Base-by-base conservation (phyloP, 805 yeast genomes). In the Middelhovenomyces tepae region DNA sequence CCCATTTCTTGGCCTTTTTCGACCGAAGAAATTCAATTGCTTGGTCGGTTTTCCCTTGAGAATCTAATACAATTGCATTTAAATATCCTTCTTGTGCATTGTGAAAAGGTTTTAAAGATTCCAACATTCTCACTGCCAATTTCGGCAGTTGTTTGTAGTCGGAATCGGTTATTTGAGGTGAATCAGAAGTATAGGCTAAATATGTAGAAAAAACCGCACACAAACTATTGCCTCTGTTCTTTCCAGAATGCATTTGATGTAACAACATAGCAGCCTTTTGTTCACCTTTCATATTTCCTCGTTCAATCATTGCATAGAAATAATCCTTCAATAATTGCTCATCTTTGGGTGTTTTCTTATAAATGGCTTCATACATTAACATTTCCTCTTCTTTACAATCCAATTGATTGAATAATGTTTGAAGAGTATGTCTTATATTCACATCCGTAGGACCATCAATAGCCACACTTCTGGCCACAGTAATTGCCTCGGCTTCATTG, bases 71-170 rank as follows among this genome's bases (percentile, higher is more conserved):
- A 26, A 64, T 57, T 2, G 73, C 75, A 37, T 67, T 66, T 2
- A 84, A 71, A 42, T 60, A 83, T 2, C 69, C 57, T 39, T 86
- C 93, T 45, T 84, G 93, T 6, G 78, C 71, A 14, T 64, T 60
- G 25, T 59, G 43, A 28, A 65, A 60, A 1, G 89, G 83, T 27
- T 60, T 58, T 11, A 67, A 50, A n/a, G 56, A 54, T 18, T 69
- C 73, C 18, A 80, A 51, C 41, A 78, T 51, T 42, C 77, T 73
- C 37, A 65, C 47, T 0, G 85, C 87, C 21, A 85, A 57, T 37
- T 66, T 60, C 1, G 83, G 77, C 39, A 72, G 72, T n/a, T n/a
- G n/a, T n/a, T n/a, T n/a, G n/a, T 43, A 19, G 70, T n/a, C n/a
- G n/a, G n/a, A n/a, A n/a, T n/a, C n/a, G n/a, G n/a, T n/a, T n/a